phyloP scores from a whole-genome alignment of 305 asterid genomes.

The Stenogyne calaminthoides region DNA sequence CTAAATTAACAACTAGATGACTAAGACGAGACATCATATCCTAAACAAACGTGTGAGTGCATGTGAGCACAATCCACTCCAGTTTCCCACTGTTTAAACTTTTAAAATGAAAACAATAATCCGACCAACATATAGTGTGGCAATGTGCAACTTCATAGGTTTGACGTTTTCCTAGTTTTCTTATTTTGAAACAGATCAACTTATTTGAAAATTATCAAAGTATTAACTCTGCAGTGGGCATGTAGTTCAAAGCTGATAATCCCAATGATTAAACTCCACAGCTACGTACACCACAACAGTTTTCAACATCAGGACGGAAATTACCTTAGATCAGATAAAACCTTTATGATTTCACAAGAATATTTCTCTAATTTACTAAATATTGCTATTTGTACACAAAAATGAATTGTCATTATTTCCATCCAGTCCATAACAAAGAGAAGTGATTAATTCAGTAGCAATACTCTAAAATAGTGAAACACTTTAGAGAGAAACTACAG shows the following conservation, averaged over 20 bases:
- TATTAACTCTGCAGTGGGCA: background rate
- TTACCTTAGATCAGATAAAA: background rate
- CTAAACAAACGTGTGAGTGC: background rate
- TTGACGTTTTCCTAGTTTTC: background rate
- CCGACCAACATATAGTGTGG: constrained; percentile 2
- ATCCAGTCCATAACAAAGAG: background rate
- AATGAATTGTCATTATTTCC: no score
- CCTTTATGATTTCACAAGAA: background rate
- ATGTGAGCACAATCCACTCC: background rate
- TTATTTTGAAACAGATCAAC: background rate
- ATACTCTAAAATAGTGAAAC: background rate
- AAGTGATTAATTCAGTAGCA: background rate
- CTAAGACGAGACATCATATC: background rate
- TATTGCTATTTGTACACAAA: background rate
- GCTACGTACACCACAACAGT: background rate
- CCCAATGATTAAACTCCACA: constrained; percentile 1
- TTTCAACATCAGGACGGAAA: constrained; percentile 11
- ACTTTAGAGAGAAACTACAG: background rate
- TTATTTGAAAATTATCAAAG: constrained; percentile 1
- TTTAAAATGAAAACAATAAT: background rate
- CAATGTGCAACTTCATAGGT: background rate
- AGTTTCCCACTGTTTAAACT: background rate
- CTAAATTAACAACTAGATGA: background rate
- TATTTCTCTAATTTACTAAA: background rate
- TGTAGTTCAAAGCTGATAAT: background rate